phyloP scores from a whole-genome alignment of 306 rosid species.

The Myrica gale region DNA sequence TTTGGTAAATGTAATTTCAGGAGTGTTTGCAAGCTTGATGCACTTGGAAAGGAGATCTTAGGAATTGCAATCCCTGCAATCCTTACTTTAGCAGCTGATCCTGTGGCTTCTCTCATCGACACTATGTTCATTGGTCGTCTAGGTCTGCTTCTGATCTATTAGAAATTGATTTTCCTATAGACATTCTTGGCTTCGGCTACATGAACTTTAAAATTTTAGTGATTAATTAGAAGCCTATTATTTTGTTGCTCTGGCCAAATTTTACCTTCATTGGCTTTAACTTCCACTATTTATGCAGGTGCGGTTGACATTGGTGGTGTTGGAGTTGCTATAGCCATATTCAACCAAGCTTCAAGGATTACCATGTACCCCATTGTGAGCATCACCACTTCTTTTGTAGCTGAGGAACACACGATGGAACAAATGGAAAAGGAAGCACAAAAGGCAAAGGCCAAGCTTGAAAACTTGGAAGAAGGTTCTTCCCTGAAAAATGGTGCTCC shows the following conservation, averaged over 20 bases:
- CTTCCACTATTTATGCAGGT: slow-evolving; percentile 37
- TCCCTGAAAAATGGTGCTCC: slow-evolving; percentile 36
- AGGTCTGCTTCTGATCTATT: slow-evolving; percentile 41
- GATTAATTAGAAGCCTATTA: too few species aligned
- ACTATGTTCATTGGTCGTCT: slow-evolving; percentile 94
- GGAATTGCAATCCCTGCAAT: slow-evolving; percentile 91
- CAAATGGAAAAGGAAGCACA: slow-evolving; percentile 31
- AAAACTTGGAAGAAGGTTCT: slow-evolving; percentile 50
- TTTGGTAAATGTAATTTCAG: slow-evolving; percentile 40
- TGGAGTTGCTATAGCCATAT: slow-evolving; percentile 86
- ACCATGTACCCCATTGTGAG: slow-evolving; percentile 91
- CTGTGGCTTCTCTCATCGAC: slow-evolving; percentile 92
- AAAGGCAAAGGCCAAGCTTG: slow-evolving; percentile 34
- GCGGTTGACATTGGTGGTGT: slow-evolving; percentile 94
- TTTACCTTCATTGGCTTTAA: background rate
- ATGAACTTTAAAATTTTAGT: too few species aligned
- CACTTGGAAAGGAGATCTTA: slow-evolving; percentile 67
- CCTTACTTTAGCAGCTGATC: slow-evolving; percentile 95
- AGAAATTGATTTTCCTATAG: too few species aligned
- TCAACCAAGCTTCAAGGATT: slow-evolving; percentile 94
- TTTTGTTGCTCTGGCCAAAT: background rate
- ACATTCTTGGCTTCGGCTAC: too few species aligned
- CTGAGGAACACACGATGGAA: slow-evolving; percentile 75
- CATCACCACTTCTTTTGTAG: slow-evolving; percentile 95
- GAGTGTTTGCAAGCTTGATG: slow-evolving; percentile 68